Evolutionary conservation across 805 yeast genomes (phyloP).

Genomic region (Torulaspora quercuum): DNA sequence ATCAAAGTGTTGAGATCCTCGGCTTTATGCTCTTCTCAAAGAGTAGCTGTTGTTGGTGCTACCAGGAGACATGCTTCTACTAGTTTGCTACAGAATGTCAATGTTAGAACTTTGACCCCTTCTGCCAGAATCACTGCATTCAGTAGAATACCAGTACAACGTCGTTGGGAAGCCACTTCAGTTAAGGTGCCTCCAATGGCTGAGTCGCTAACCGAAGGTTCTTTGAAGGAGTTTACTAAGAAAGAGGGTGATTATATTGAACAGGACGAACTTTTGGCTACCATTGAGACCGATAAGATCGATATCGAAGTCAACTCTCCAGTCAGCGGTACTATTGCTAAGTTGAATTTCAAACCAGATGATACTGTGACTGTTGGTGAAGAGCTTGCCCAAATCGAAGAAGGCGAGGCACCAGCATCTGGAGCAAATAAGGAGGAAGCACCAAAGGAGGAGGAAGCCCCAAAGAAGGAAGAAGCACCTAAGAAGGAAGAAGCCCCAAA

Average conservation of each 20-base stretch:
- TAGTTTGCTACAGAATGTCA: conserved; percentile 8
- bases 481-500: conserved; percentile 24
- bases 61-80: conserved; percentile 17
- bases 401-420: conserved; percentile 56
- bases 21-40: conserved; percentile 10
- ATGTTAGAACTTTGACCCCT: conserved; percentile 5
- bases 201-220: conserved; percentile 96
- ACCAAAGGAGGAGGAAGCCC: conserved; percentile 43
- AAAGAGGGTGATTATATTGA: conserved; percentile 84
- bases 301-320: conserved; percentile 98
- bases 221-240: conserved; percentile 66
- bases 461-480: conserved; percentile 29
- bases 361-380: conserved; percentile 97
- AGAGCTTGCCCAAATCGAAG: conserved; percentile 81
- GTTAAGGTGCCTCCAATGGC: conserved; percentile 99
- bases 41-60: conserved; percentile 6
- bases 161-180: conserved; percentile 41
- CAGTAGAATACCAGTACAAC: conserved; percentile 5
- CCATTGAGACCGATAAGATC: conserved; percentile 97
- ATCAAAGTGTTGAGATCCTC: conserved; percentile 12
- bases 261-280: conserved; percentile 87
- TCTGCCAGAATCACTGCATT: conserved; percentile 18
- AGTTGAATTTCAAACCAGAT: conserved; percentile 75
- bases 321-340: conserved; percentile 81
- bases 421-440: conserved; percentile 35